These are phyloP conservation scores for Caloboletus firmus DNA, from an alignment of 1,284 basidiomycete genomes.

Conservation along the genomic window DNA sequence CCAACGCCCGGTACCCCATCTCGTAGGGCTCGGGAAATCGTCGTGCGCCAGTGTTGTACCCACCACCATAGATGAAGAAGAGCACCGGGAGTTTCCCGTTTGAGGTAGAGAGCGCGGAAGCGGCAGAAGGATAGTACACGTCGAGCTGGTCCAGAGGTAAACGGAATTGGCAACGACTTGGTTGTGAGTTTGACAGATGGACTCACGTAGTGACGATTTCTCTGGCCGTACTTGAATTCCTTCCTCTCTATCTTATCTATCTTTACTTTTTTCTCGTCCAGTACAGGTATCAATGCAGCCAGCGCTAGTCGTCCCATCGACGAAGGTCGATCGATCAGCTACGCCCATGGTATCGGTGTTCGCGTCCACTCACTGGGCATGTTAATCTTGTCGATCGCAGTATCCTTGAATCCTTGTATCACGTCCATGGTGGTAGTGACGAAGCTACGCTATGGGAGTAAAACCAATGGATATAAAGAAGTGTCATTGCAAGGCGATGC, in stretches of 20 bases:
- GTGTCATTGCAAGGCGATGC: not conserved
- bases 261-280: slow-evolving; percentile 41
- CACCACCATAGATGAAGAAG: slow-evolving; percentile 66
- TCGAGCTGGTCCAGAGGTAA: slow-evolving; percentile 41
- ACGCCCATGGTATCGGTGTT: not conserved
- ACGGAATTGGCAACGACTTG: not conserved
- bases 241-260: slow-evolving; percentile 45
- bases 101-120: slow-evolving; percentile 22
- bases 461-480: not conserved
- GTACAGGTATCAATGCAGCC: slow-evolving; percentile 44
- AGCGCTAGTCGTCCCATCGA: slow-evolving; percentile 37
- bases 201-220: slow-evolving; percentile 54
- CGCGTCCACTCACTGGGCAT: slow-evolving; percentile 40
- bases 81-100: slow-evolving; percentile 48
- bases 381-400: slow-evolving; percentile 37
- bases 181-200: too few species aligned
- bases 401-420: slow-evolving; percentile 37
- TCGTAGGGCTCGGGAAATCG: slow-evolving; percentile 46
- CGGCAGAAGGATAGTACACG: slow-evolving; percentile 53
- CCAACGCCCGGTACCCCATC: slow-evolving; percentile 54
- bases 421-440: slow-evolving; percentile 25
- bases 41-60: slow-evolving; percentile 52
- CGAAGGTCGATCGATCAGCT: slow-evolving; percentile 8
- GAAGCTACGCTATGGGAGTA: not conserved
- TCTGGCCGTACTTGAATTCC: slow-evolving; percentile 56